Base-by-base conservation (phyloP, 148 eudicot species). In the Chenopodium berlandieri region DNA sequence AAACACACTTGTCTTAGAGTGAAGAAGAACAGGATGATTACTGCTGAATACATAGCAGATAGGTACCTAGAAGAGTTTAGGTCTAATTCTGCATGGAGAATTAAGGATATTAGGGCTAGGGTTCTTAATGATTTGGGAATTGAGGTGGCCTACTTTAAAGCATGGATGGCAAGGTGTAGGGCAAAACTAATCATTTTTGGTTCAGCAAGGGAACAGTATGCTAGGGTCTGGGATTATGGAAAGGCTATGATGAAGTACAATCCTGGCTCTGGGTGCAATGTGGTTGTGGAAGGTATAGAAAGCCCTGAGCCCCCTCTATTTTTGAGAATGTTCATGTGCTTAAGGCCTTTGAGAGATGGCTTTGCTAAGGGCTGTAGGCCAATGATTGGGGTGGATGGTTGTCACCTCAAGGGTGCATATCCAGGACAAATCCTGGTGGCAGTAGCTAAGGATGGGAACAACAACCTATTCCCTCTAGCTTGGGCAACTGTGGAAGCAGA, bases 141-240 rank as follows among this genome's bases (percentile, higher is more conserved):
- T 8, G 17, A n/a, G 2, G 10, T 73, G 4, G 48, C n/a, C 0
- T 73, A 73, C 25, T 4, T 4, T 7, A 9, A 17, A 14, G 25
- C 52, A 14, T 73, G 76, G 60, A 0, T 73, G 0, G 44, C 46
- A 2, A 75, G 66, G 78, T 34, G 8, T 25, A 75, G 64, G 65
- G 40, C 66, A 2, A 75, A 23, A 16, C n/a, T 75, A 2, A 14
- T 25, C 0, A 25, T 32, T 0, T 48, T 54, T 75, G 76, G 82
- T 22, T 40, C 56, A 56, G 52, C 31, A 16, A 10, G 12, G 0
- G 56, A 58, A 4, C 52, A 72, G 60, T 72, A 72, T 72, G 69
- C 16, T 3, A 56, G 20, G 30, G 77, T 80, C 0, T 80, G 37
- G 77, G 71, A 80, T 37, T 80, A 80, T 80, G 77, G 4, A 2